Evolutionary conservation across 495 filamentous ascomycete genomes (phyloP).

Genomic region (Aspergillus kassunensis): DNA sequence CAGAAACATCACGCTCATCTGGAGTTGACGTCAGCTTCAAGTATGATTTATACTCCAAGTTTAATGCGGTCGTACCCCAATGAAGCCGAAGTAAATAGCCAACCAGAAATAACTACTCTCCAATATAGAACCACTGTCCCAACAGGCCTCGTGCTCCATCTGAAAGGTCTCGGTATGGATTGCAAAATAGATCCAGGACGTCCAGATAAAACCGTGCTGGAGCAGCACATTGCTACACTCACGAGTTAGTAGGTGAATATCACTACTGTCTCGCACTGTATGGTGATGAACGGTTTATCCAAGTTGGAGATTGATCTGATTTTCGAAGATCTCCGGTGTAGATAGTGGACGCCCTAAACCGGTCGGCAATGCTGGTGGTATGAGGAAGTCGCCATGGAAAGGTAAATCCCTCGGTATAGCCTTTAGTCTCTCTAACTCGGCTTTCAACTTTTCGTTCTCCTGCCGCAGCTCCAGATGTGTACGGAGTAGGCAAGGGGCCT

Average conservation of each 20-base stretch:
- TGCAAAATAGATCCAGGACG: neutral
- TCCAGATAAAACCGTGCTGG: neutral
- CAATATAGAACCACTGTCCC: neutral
- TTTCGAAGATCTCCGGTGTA: neutral
- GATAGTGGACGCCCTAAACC: neutral
- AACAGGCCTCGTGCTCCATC: neutral
- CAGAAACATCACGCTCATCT: neutral
- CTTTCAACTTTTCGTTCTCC: neutral
- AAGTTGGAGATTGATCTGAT: neutral
- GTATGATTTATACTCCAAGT: neutral
- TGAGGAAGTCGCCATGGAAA: too few relatives aligned
- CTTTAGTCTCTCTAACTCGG: neutral
- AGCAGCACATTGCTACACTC: neutral
- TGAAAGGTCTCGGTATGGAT: neutral
- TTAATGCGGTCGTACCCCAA: neutral
- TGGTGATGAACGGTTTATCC: neutral
- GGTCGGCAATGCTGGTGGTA: neutral
- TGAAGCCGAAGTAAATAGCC: neutral
- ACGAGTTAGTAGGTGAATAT: neutral
- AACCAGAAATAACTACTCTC: neutral
- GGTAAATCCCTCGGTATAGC: too few relatives aligned
- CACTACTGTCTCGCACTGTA: neutral
- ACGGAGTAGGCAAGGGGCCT: neutral
- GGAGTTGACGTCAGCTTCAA: neutral
- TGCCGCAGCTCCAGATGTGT: neutral